Base-by-base conservation (phyloP, 73 alveolate species). In the Symbiodinium natans region DNA sequence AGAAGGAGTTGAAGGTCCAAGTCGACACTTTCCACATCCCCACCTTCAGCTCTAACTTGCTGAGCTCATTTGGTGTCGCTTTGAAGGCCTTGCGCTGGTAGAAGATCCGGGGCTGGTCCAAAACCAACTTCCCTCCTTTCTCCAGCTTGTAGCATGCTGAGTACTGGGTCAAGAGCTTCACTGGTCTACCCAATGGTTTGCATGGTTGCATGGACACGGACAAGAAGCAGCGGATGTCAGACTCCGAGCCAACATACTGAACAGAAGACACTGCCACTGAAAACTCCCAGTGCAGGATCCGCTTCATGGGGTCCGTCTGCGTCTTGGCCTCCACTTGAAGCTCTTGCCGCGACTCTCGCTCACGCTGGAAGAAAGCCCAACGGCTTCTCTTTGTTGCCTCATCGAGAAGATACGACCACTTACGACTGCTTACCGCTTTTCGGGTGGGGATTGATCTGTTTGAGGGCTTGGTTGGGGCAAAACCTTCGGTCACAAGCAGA, bases 241-340 rank as follows among this genome's bases (percentile, higher is more conserved):
- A 8, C 63, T 82, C 90, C 8, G 90, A 82, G 90, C 90, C 90
- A 33, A 82, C 90, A 68, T 40, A 82, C 52, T 82, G 90, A 21
- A 82, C n/a, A 29, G 68, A 36, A 21, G 46, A 40, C 11, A 82
- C 52, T 11, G 68, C 52, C 90, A 82, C 68, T 9, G 90, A 82
- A 27, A 82, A 82, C 33, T 82, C 90, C 90, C 90, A 82, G 90
- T 40, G 90, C 46, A 82, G 63, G 33, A 29, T 82, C 90, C 52
- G 90, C 80, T 63, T 63, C 80, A 63, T 63, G 29, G 80, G 80
- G 36, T 63, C 80, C 38, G 80, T 63, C 33, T 63, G 36, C 80
- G 33, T 63, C 38, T 29, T 23, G 36, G 80, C 80, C 80, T 63
- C 80, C 80, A 63, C 80, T 29, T 63, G 80, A n/a, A 63, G 80